Percentiles rank a stretch among this genome's conserved stretches.
phyloP scores from a whole-genome alignment of 352 stramenopile genomes.

The Pythium vanterpoolii region DNA sequence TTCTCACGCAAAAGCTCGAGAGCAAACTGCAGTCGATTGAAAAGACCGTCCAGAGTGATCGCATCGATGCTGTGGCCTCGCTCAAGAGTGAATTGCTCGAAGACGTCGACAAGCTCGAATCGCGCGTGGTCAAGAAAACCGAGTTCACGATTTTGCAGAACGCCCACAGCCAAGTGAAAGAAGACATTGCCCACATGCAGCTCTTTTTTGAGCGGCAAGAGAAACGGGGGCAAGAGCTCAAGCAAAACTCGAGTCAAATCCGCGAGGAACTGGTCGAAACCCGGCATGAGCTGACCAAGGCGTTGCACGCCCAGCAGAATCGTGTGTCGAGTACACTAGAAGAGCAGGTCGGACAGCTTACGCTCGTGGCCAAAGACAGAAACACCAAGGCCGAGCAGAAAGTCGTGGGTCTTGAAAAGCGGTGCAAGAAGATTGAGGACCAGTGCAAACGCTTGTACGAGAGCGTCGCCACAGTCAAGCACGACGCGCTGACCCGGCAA shows the following conservation, averaged over 20 bases:
- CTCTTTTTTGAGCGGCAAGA: conserved; percentile 58
- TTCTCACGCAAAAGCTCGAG: conserved; percentile 69
- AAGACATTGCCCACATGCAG: conserved; percentile 57
- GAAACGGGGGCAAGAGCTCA: conserved; percentile 56
- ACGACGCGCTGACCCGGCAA: conserved; percentile 32
- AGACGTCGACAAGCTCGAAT: conserved; percentile 54
- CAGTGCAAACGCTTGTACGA: conserved; percentile 38
- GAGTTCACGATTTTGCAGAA: conserved; percentile 56
- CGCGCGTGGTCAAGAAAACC: conserved; percentile 37
- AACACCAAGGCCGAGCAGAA: conserved; percentile 51
- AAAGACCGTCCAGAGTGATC: conserved; percentile 46
- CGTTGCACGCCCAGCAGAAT: conserved; percentile 47
- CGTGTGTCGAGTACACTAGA: conserved; percentile 43
- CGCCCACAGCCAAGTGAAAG: conserved; percentile 53
- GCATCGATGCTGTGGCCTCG: conserved; percentile 41
- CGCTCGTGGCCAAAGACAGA: conserved; percentile 39
- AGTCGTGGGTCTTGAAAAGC: conserved; percentile 43
- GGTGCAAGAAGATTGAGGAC: conserved; percentile 61
- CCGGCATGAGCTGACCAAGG: conserved; percentile 53
- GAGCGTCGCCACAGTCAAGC: conserved; percentile 37
- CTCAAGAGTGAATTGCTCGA: conserved; percentile 60
- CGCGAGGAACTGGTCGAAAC: conserved; percentile 55
- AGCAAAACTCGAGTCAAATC: conserved; percentile 37
- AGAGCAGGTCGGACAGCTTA: conserved; percentile 49
- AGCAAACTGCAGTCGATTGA: conserved; percentile 55